Base-by-base conservation (phyloP, 805 yeast species). In the Soucietia sequanensis region DNA sequence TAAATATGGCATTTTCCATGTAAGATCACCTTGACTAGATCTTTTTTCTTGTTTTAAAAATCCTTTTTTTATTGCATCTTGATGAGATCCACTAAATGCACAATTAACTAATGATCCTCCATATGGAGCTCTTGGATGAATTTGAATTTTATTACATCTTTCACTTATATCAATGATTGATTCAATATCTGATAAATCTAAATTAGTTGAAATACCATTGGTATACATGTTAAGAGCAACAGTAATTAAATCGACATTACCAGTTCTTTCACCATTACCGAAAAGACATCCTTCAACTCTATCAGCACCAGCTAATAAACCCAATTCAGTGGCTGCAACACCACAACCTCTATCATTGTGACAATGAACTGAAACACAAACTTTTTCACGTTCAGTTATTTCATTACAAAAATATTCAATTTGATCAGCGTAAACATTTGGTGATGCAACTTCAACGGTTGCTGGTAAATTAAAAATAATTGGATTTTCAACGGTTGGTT, bases 281-380 rank as follows among this genome's bases (percentile, higher is more conserved):
- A 83, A 83, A 27, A 83, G 68, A 69, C 90, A 83, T 38, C 91
- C 91, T 62, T 83, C 91, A 33, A 83, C 85, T 68, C 91, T 75
- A 62, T 83, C 90, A 41, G 85, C 91, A 53, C 91, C 91, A n/a
- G 89, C 91, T 51, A 83, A 63, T 21, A 80, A 48, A 49, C 88
- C 90, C 41, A 83, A 67, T 58, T 83, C 91, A 30, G 87, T 71
- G 17, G 91, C 91, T 29, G 91, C 91, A 36, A 83, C 89, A 54
- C 87, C 89, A 56, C 87, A 81, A 14, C 91, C 91, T 61, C 91
- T 74, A 56, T 83, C 91, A 51, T 83, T 83, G 61, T 83, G 91
- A 42, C 84, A 76, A 53, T 83, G 91, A 11, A 82, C 72, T 15
- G 89, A 81, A 39, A 83, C 76, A 42, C 80, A 65, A 27, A 81